Percentiles rank a stretch among this genome's conserved stretches.
These are phyloP conservation scores for Xylaria sp. DNA, from an alignment of 2,329 filamentous ascomycete species.

Conservation along the genomic window DNA sequence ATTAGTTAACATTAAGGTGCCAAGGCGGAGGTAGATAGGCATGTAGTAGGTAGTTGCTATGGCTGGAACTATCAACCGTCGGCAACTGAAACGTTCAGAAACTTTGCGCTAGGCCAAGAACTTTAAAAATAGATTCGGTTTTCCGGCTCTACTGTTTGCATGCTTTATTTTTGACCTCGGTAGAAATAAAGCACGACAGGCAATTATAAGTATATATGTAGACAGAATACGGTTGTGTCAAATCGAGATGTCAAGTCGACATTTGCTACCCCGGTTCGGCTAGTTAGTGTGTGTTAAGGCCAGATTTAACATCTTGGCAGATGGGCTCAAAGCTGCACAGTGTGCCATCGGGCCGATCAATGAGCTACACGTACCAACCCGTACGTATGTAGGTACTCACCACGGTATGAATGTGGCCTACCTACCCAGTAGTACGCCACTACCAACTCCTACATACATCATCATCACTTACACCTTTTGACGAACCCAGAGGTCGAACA, in stretches of 20 bases:
- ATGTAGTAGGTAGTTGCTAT: background rate
- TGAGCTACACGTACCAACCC: background rate
- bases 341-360: constrained; percentile 13
- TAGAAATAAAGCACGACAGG: too few relatives aligned
- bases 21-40: background rate
- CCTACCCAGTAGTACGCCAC: too few relatives aligned
- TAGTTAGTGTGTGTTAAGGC: constrained; percentile 36
- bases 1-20: background rate
- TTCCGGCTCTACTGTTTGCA: background rate
- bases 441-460: background rate
- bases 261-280: constrained; percentile 6
- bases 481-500: background rate
- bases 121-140: background rate
- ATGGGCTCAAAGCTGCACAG: constrained; percentile 12
- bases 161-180: background rate
- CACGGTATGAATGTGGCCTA: background rate
- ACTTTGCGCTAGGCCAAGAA: background rate
- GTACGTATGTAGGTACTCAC: background rate
- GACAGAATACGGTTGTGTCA: background rate
- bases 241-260: background rate
- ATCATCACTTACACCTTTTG: constrained; percentile 7
- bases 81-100: background rate
- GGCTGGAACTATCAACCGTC: background rate
- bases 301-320: constrained; percentile 34
- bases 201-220: too few relatives aligned